Evolutionary conservation across 1,284 basidiomycete genomes (phyloP).

Genomic region (Malassezia psittaci): DNA sequence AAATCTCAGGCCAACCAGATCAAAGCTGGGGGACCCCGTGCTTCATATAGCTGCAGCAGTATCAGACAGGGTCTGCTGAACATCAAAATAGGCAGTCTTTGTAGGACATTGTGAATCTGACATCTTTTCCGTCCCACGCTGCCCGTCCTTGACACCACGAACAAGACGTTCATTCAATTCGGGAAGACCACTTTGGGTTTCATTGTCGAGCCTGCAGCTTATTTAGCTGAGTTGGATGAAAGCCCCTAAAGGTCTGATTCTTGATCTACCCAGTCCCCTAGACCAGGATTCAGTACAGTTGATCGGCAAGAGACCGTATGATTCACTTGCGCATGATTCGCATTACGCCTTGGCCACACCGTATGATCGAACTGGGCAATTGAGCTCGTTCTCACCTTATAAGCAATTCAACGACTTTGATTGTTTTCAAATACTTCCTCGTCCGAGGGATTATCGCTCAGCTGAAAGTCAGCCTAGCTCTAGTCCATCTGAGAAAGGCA

Average conservation of each 20-base stretch:
- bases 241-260: not conserved
- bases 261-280: not conserved
- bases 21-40: too few species aligned
- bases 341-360: not conserved
- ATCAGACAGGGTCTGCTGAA: too few species aligned
- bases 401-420: not conserved
- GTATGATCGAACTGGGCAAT: not conserved
- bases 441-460: not conserved
- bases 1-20: too few species aligned
- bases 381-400: not conserved
- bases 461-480: not conserved
- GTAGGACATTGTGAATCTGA: too few species aligned
- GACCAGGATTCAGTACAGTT: not conserved
- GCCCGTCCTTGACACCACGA: too few species aligned
- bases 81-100: too few species aligned
- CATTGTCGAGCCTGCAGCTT: too few species aligned
- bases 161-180: too few species aligned
- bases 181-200: too few species aligned
- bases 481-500: not conserved
- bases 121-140: too few species aligned
- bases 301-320: not conserved
- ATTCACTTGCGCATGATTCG: not conserved
- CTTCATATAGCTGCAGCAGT: too few species aligned
- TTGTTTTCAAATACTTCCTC: not conserved
- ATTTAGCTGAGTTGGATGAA: not conserved